Evolutionary conservation across 257 asterid species (phyloP).

Genomic region (Solanum ahanhuiri): DNA sequence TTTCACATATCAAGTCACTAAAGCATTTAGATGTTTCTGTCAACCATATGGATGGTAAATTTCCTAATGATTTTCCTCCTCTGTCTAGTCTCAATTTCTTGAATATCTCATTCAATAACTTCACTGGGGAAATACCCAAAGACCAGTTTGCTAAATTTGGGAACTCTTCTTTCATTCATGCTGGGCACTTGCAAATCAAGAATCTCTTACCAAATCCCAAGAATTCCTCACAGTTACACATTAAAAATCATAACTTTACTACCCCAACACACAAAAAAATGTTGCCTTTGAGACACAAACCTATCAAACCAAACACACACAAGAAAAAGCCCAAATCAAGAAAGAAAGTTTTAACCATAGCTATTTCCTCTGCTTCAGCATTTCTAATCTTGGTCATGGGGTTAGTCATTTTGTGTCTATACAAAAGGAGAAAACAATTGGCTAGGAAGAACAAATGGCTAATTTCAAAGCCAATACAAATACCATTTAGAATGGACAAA

Average conservation of each 20-base stretch:
- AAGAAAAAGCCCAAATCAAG: slow-evolving; percentile 16
- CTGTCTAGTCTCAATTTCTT: slow-evolving; percentile 34
- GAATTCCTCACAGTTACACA: slow-evolving; percentile 19
- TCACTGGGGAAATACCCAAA: slow-evolving; percentile 31
- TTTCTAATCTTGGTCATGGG: slow-evolving; percentile 9
- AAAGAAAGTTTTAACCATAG: slow-evolving; percentile 17
- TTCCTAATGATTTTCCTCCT: slow-evolving; percentile 58
- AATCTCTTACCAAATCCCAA: not conserved
- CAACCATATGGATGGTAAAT: slow-evolving; percentile 46
- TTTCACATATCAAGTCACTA: slow-evolving; percentile 31
- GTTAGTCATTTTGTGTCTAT: slow-evolving; percentile 13
- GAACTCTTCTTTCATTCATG: slow-evolving; percentile 43
- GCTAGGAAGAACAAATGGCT: slow-evolving; percentile 63
- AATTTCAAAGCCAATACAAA: slow-evolving; percentile 66
- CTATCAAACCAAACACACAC: not conserved
- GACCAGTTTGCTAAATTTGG: slow-evolving; percentile 28
- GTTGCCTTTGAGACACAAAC: slow-evolving; percentile 15
- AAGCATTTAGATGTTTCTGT: slow-evolving; percentile 46
- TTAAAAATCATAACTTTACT: slow-evolving; percentile 16
- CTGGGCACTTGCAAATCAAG: slow-evolving; percentile 22
- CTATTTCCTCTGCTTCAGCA: slow-evolving; percentile 23
- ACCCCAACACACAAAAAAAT: slow-evolving; percentile 13
- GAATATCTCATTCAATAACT: slow-evolving; percentile 66
- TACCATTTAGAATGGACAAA: slow-evolving; percentile 57
- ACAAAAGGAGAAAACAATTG: slow-evolving; percentile 32